Evolutionary conservation across 2,329 filamentous ascomycete species (phyloP), one percentile per base, ranked within the genome.

Genomic region (Thielaviopsis ethacetica): DNA sequence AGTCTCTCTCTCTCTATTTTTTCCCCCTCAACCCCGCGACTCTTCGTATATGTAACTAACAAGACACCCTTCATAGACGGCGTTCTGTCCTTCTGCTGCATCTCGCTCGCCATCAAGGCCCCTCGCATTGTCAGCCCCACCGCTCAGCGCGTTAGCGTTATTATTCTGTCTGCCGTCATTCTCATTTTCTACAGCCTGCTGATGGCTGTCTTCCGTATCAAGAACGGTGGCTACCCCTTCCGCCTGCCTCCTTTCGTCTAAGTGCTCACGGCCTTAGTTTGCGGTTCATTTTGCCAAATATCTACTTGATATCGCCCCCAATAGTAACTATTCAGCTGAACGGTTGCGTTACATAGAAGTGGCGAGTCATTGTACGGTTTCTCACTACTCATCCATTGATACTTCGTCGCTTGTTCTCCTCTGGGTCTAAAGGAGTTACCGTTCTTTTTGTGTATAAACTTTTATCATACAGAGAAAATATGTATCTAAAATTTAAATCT

Each of bases 191-290:
- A 97, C 76, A 95, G 91, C 75, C 93, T 95, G 73, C 77, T 98
- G 63, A 80, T 98, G 64, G 96, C 88, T 72, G 77, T 95, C 63
- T 98, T 98, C 80, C 83, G 91, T 66, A 77, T 86, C 66, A 98
- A 98, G 83, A 98, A 97, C 69, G 83, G 84, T 38, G 89, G 89
- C 24, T 98, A 98, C 72, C 91, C 91, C 17, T 96, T 97, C 73
- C 90, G 84, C 68, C 78, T 98, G 62, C 93, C 93, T 59, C 93
- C 93, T 12, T 97, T 98, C 71, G 77, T 83, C 73, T 83, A 71
- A 67, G 19, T 4, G 27, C 17, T 27, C 34, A 7, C 83, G 83
- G 38, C 17, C 13, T n/a, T n/a, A 44, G 15, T 44, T n/a, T 44
- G 38, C 17, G 38, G 38, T 10, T n/a, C 38, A 44, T n/a, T 44